phyloP scores from a whole-genome alignment of 495 filamentous ascomycete species.

The Aspergillus nanangensis region DNA sequence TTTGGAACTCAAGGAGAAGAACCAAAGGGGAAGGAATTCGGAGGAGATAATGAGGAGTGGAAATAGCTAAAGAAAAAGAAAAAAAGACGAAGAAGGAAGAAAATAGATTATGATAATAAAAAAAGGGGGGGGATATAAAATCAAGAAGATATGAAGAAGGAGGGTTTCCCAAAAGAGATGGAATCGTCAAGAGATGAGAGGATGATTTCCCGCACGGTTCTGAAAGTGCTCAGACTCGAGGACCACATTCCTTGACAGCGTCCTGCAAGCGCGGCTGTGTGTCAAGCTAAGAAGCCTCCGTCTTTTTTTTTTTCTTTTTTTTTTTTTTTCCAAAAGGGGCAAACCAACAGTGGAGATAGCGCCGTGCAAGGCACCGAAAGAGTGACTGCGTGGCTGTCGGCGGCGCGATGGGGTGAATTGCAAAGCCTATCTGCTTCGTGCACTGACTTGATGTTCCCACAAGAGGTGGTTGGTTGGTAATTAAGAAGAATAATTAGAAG shows the following conservation, averaged over 20 bases:
- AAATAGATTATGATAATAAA: neutral
- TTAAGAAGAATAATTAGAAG: too few species aligned
- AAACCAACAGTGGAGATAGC: constrained; percentile 21
- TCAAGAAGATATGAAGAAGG: constrained; percentile 1
- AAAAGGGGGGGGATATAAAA: neutral
- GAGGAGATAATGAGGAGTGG: neutral
- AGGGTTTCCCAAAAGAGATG: constrained; percentile 5
- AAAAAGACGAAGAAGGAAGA: neutral
- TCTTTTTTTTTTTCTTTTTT: constrained; percentile 12
- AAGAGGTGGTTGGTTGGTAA: neutral
- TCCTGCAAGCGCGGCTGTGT: constrained; percentile 29
- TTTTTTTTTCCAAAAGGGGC: too few species aligned
- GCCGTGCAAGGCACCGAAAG: constrained; percentile 18
- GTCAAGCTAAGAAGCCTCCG: constrained; percentile 21
- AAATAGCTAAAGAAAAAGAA: neutral
- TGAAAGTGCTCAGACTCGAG: constrained; percentile 19
- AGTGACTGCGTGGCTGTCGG: constrained; percentile 13
- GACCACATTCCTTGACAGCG: constrained; percentile 25
- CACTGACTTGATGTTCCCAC: constrained; percentile 2
- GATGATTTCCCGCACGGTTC: constrained; percentile 16
- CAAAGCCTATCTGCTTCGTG: constrained; percentile 16
- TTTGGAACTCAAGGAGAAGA: neutral
- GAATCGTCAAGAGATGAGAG: constrained; percentile 5
- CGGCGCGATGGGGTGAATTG: too few species aligned
- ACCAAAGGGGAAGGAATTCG: neutral